Percentiles rank a stretch among this genome's conserved stretches.
phyloP scores from a whole-genome alignment of 257 asterid genomes.

The Solanum ossicruentum region DNA sequence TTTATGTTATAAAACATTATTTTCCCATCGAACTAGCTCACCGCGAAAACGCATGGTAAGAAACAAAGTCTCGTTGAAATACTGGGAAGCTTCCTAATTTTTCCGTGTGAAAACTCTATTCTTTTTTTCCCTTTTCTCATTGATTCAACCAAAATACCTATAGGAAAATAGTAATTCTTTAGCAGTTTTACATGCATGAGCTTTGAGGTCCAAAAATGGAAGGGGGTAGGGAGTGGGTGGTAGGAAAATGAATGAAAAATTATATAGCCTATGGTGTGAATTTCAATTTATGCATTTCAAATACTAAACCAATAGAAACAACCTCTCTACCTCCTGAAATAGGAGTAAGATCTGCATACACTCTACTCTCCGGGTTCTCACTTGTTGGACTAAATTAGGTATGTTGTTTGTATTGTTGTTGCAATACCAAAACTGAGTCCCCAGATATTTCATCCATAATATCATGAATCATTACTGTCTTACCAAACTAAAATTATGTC shows the following conservation, averaged over 20 bases:
- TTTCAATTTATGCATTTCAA: neutral
- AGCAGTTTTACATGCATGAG: neutral
- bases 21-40: neutral
- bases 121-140: no score
- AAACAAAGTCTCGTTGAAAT: neutral
- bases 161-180: no score
- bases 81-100: no score
- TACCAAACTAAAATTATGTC: neutral
- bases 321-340: no score
- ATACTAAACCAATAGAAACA: no score
- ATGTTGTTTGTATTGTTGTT: neutral
- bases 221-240: neutral
- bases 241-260: neutral
- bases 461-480: neutral
- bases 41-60: neutral
- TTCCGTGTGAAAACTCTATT: no score
- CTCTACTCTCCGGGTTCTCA: no score
- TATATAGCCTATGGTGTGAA: neutral
- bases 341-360: no score
- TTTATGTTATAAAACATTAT: neutral
- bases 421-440: neutral
- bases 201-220: neutral
- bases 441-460: neutral
- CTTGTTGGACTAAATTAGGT: no score
- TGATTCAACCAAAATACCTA: no score